These are phyloP conservation scores for Fraxinus sp. DNA, from an alignment of 305 asterid species.

Conservation along the genomic window DNA sequence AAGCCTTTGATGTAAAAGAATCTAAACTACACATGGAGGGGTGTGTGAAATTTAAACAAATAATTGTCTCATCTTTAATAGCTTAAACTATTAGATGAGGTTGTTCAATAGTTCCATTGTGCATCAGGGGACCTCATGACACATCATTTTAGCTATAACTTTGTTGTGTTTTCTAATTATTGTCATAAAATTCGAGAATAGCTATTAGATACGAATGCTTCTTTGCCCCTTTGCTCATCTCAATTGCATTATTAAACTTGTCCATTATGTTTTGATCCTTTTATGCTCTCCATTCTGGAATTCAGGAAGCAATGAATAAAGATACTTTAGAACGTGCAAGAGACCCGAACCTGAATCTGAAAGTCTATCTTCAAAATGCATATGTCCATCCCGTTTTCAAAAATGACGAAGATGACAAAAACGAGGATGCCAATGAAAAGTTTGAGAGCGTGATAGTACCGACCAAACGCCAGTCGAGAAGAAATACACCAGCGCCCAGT, in stretches of 20 bases:
- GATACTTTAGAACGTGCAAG: conserved; percentile 72
- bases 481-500: conserved; percentile 51
- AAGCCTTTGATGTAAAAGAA: background rate
- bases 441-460: conserved; percentile 31
- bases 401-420: conserved; percentile 50
- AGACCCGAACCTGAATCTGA: conserved; percentile 64
- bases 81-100: background rate
- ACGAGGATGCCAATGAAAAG: conserved; percentile 26
- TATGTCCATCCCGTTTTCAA: conserved; percentile 67
- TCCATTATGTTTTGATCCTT: background rate
- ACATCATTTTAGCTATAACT: background rate
- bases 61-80: background rate
- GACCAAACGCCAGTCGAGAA: conserved; percentile 52
- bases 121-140: background rate
- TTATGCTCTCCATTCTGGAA: conserved; percentile 1
- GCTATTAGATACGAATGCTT: background rate
- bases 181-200: background rate
- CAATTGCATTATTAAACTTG: background rate
- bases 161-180: background rate
- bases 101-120: background rate
- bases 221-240: background rate
- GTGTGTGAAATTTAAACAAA: background rate
- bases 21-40: background rate
- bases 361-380: conserved; percentile 58
- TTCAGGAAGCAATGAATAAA: conserved; percentile 69